Base-by-base conservation (phyloP, 1,284 basidiomycete genomes). In the Sanghuangporus baumii region DNA sequence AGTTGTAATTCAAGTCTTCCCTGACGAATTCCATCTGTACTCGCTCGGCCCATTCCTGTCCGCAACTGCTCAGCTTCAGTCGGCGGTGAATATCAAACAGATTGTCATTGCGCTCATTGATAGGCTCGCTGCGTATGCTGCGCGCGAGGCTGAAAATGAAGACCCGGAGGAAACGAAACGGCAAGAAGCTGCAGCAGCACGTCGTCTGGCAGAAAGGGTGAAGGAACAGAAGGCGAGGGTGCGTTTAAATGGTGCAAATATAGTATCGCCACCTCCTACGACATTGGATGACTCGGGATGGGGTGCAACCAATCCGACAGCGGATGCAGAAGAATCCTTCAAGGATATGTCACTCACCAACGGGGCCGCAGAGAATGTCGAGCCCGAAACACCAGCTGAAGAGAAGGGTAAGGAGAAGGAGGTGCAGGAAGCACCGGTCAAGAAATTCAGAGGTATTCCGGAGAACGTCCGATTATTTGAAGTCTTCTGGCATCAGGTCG, bases 401-500 rank as follows among this genome's bases (percentile, higher is more conserved):
- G 75, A 72, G 23, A 85, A 85, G 70, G 83, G 81, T 37, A 87
- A 87, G 67, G 82, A 80, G 64, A 81, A 79, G 69, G 81, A 81
- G 56, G 64, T 68, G 48, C 65, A 65, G 43, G 67, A 65, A 12
- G 67, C 72, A 1, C 76, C 79, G 55, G 81, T 86, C 52, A 83
- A 81, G 70, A 94, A 93, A 74, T 97, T 95, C 78, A 81, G 95
- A 71, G 96, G 96, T 34, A 88, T 98, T 55, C 95, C 96, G 6
- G 91, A 94, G 73, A 84, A 96, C 68, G 94, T 96, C 38, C 90
- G 88, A 70, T 75, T 98, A 59, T 98, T 98, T 67, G 96, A 98
- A 73, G 93, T 98, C 11, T 98, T 98, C 75, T 98, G 95, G 96
- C 88, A 93, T 67, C 96, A 98, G 74, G 92, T 98, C n/a, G 94